Percentiles rank a stretch among this genome's conserved stretches.
phyloP scores from a whole-genome alignment of 2,329 filamentous ascomycete species.

The Coniochaeta sp. region DNA sequence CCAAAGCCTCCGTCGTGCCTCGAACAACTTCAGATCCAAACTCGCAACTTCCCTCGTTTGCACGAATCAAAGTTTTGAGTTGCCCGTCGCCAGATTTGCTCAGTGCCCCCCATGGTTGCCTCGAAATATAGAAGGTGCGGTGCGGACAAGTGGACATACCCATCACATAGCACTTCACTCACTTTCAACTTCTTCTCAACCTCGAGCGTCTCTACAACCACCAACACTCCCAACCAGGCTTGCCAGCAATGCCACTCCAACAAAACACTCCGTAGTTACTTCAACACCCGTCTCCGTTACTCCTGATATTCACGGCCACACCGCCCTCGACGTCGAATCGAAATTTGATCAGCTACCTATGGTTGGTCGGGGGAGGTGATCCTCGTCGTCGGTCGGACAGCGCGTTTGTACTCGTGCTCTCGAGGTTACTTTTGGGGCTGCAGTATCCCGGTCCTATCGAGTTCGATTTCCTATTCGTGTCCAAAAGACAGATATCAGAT shows the following conservation, averaged over 20 bases:
- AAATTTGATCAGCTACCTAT: no score
- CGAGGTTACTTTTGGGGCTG: no score
- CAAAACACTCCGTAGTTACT: background rate
- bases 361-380: no score
- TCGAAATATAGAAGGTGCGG: background rate
- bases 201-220: background rate
- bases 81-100: background rate
- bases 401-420: no score
- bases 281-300: no score
- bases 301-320: no score
- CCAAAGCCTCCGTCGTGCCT: background rate
- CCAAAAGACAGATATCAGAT: background rate
- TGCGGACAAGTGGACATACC: constrained; percentile 2
- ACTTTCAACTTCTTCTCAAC: background rate
- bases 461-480: background rate
- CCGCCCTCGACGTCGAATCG: no score
- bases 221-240: background rate
- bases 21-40: background rate
- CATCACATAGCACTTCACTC: constrained; percentile 1
- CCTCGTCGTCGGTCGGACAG: background rate
- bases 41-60: background rate
- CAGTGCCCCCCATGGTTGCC: no score
- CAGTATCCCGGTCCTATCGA: no score
- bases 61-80: background rate
- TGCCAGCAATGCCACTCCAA: constrained; percentile 2